A percentile compares a stretch with the other conserved stretches of the same genome.
Evolutionary conservation across 73 alveolate species (phyloP).

Genomic region (Symbiodinium natans): DNA sequence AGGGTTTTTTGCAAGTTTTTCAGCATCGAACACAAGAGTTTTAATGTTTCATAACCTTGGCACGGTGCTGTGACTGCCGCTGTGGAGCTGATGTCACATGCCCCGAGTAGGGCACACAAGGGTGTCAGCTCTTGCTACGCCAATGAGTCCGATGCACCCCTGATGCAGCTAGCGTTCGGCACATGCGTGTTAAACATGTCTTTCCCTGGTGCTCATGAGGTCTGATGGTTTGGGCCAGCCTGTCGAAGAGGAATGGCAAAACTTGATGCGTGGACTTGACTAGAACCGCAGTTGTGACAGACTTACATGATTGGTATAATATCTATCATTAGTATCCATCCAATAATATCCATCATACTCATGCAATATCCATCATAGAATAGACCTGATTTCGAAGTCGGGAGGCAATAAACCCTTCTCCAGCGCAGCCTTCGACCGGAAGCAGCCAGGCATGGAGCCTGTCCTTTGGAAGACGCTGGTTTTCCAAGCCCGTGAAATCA

Average conservation of each 20-base stretch:
- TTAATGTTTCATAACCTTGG: too few relatives aligned
- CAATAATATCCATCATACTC: too few relatives aligned
- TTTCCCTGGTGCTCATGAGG: too few relatives aligned
- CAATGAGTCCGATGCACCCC: not conserved
- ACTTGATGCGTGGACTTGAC: not conserved
- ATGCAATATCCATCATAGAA: too few relatives aligned
- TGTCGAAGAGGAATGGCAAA: not conserved
- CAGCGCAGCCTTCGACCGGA: not conserved
- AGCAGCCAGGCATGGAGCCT: not conserved
- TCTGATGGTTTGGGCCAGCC: not conserved
- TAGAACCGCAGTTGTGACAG: too few relatives aligned
- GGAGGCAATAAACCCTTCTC: not conserved
- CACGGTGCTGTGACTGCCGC: too few relatives aligned
- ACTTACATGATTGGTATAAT: too few relatives aligned
- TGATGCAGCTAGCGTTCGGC: not conserved
- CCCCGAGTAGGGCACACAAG: not conserved
- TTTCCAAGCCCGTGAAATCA: too few relatives aligned
- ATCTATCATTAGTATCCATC: too few relatives aligned
- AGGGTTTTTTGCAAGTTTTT: too few relatives aligned
- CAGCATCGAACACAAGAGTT: too few relatives aligned
- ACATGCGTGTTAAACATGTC: too few relatives aligned
- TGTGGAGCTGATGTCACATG: not conserved
- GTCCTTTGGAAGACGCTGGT: not conserved
- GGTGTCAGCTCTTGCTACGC: not conserved
- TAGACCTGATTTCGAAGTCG: not conserved